These are phyloP conservation scores for Lodderomyces parapsilosis DNA, from an alignment of 1,139 yeast genomes.

Conservation along the genomic window DNA sequence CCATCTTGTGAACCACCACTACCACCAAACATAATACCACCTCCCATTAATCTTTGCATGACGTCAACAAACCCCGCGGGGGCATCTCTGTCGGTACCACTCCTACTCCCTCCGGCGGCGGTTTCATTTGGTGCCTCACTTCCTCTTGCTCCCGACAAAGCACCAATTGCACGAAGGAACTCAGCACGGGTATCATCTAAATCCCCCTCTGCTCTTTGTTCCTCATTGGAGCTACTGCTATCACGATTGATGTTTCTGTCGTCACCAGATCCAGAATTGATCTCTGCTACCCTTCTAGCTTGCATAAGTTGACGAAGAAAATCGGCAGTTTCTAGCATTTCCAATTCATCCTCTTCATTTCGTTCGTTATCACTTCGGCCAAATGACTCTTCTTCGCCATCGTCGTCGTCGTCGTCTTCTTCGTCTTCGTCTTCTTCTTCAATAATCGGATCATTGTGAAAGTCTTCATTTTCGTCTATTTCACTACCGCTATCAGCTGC, in stretches of 20 bases:
- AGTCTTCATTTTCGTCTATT: constrained; percentile 11
- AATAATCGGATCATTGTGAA: constrained; percentile 9
- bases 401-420: constrained; percentile 12
- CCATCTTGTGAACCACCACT: constrained; percentile 17
- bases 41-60: constrained; percentile 38
- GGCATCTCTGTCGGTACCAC: neutral
- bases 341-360: constrained; percentile 19
- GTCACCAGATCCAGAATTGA: constrained; percentile 20
- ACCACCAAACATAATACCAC: constrained; percentile 35
- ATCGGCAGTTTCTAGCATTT: constrained; percentile 25
- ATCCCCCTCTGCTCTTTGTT: constrained; percentile 19
- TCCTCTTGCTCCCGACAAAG: constrained; percentile 17
- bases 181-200: constrained; percentile 27
- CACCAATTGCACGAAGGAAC: constrained; percentile 28
- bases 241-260: constrained; percentile 19
- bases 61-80: constrained; percentile 33
- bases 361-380: constrained; percentile 9
- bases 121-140: constrained; percentile 3
- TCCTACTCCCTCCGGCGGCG: constrained; percentile 8
- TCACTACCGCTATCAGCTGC: constrained; percentile 7
- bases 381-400: constrained; percentile 12
- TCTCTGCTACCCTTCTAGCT: constrained; percentile 13
- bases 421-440: constrained; percentile 9
- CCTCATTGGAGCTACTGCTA: constrained; percentile 14
- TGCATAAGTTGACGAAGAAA: constrained; percentile 24